Conservation (phyloP, 148 eudicot species). For the Chenopodium quinoa region DNA sequence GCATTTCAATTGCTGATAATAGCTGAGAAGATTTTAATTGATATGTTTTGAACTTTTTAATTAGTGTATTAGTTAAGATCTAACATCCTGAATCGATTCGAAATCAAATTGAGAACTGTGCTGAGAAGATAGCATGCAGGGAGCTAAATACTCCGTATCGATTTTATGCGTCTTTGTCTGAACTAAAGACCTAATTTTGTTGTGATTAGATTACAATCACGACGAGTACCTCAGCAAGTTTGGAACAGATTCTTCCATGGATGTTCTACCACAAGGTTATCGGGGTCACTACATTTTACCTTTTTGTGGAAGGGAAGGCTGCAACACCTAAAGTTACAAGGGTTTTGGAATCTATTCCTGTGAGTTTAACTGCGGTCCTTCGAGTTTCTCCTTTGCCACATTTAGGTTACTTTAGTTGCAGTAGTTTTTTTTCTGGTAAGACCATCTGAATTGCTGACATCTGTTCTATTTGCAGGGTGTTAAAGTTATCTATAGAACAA, state of each 20-base stretch:
- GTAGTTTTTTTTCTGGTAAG: not conserved
- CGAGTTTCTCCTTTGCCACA: not conserved
- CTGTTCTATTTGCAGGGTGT: conserved; percentile 54
- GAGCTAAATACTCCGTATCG: not conserved
- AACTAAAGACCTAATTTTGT: conserved; percentile 6
- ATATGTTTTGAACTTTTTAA: not conserved
- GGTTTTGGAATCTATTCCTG: conserved; percentile 86
- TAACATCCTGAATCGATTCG: not conserved
- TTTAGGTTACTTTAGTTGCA: conserved; percentile 6
- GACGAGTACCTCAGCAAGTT: conserved; percentile 72
- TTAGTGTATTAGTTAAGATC: not conserved
- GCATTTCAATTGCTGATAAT: not conserved
- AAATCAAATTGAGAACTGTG: not conserved
- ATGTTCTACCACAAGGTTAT: conserved; percentile 86
- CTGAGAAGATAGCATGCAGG: not conserved
- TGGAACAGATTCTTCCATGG: conserved; percentile 89
- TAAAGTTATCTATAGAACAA: conserved; percentile 79
- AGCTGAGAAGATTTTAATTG: not conserved
- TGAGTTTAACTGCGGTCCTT: conserved; percentile 35
- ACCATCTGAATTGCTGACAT: not conserved
- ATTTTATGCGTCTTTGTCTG: not conserved
- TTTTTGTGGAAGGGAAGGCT: conserved; percentile 93
- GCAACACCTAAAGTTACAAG: conserved; percentile 73
- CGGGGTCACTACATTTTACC: conserved; percentile 75
- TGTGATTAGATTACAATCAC: conserved; percentile 61